Percentiles rank a stretch among this genome's conserved stretches.
phyloP scores from a whole-genome alignment of 1,139 yeast species.

The Scheffersomyces illinoinensis region DNA sequence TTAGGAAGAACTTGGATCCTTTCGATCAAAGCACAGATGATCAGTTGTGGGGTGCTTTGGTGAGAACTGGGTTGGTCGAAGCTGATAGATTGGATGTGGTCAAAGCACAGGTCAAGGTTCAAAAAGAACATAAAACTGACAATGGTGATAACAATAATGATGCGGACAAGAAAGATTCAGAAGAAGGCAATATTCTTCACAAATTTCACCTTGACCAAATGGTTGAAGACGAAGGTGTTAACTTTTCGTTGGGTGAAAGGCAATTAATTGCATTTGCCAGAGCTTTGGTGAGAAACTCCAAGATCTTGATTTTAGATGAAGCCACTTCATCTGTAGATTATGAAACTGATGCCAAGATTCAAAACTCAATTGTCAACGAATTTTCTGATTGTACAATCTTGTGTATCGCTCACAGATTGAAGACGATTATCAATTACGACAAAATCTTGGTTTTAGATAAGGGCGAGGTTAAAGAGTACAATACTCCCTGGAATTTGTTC shows the following conservation, averaged over 20 bases:
- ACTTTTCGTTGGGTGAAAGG: conserved; percentile 43
- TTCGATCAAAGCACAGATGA: conserved; percentile 30
- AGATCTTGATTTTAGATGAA: conserved; percentile 41
- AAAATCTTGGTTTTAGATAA: conserved; percentile 37
- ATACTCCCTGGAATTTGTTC: conserved; percentile 26
- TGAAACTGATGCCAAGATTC: conserved; percentile 44
- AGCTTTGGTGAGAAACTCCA: conserved; percentile 39
- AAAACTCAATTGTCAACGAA: conserved; percentile 33
- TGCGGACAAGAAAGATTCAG: background rate
- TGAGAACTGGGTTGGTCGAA: conserved; percentile 33
- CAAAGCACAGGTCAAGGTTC: conserved; percentile 7
- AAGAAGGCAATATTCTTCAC: conserved; percentile 10
- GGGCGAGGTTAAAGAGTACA: conserved; percentile 26
- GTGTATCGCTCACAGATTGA: conserved; percentile 44
- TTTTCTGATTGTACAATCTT: conserved; percentile 39
- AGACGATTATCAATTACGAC: conserved; percentile 40
- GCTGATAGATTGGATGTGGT: conserved; percentile 9
- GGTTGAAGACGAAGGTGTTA: conserved; percentile 42
- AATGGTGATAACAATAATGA: background rate
- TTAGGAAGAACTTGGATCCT: conserved; percentile 16
- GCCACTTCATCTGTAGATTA: conserved; percentile 47
- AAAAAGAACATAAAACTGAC: conserved; percentile 3
- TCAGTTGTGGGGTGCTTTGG: conserved; percentile 35
- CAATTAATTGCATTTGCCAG: conserved; percentile 45
- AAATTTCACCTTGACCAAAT: conserved; percentile 36